These are phyloP conservation scores for Pythium sukuiense DNA, from an alignment of 352 stramenopile genomes.

Conservation along the genomic window DNA sequence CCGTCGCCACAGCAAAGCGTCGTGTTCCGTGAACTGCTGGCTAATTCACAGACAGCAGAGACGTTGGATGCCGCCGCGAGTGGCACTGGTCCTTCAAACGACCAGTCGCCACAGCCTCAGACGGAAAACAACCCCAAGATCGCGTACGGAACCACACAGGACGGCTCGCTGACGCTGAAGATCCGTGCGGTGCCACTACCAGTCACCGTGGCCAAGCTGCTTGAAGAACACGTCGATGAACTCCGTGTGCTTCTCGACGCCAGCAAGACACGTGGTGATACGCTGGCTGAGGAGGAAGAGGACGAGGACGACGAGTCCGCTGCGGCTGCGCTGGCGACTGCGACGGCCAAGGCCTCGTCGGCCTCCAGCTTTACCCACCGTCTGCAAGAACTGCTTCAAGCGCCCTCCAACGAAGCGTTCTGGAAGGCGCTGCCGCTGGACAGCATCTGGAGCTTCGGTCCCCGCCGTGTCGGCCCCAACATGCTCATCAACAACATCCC, in stretches of 20 bases:
- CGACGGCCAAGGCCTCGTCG: not conserved
- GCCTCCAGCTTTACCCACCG: slow-evolving; percentile 36
- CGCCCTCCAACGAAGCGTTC: slow-evolving; percentile 46
- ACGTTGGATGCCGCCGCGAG: not conserved
- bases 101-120: slow-evolving; percentile 3
- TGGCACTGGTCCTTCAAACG: slow-evolving; percentile 20
- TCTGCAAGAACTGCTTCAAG: slow-evolving; percentile 45
- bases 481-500: slow-evolving; percentile 78
- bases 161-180: slow-evolving; percentile 72
- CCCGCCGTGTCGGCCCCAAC: slow-evolving; percentile 70
- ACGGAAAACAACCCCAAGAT: slow-evolving; percentile 32
- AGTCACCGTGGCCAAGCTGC: slow-evolving; percentile 48
- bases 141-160: slow-evolving; percentile 59
- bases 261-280: slow-evolving; percentile 11
- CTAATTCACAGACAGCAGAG: slow-evolving; percentile 17
- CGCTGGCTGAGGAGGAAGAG: slow-evolving; percentile 1
- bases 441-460: slow-evolving; percentile 74
- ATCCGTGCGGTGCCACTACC: slow-evolving; percentile 81
- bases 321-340: not conserved
- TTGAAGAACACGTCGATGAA: slow-evolving; percentile 72
- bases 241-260: slow-evolving; percentile 39
- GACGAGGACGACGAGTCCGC: slow-evolving; percentile 11
- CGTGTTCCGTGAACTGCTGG: slow-evolving; percentile 70
- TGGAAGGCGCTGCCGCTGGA: slow-evolving; percentile 53
- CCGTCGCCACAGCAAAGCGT: slow-evolving; percentile 67